phyloP scores from a whole-genome alignment of 495 filamentous ascomycete species.

The Podospora comata region DNA sequence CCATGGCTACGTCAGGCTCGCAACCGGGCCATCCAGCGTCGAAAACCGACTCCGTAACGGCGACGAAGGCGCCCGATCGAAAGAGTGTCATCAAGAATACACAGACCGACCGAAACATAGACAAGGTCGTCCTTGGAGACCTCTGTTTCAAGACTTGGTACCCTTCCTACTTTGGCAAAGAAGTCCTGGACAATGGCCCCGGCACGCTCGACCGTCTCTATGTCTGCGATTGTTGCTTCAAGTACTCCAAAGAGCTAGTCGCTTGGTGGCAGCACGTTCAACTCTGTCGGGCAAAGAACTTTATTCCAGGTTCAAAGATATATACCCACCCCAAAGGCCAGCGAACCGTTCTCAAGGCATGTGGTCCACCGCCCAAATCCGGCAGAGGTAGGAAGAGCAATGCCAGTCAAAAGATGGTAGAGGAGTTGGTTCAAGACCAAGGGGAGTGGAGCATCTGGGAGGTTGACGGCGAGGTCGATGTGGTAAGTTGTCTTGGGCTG shows the following conservation, averaged over 20 bases:
- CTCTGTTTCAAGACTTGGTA: slow-evolving; percentile 75
- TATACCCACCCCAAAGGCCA: slow-evolving; percentile 48
- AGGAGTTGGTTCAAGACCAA: slow-evolving; percentile 55
- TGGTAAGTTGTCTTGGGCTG: slow-evolving; percentile 43
- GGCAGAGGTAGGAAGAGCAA: slow-evolving; percentile 39
- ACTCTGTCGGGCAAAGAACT: slow-evolving; percentile 39
- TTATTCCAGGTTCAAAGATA: slow-evolving; percentile 44
- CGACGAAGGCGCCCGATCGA: slow-evolving; percentile 21
- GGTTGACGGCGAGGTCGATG: slow-evolving; percentile 82
- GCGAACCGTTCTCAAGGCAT: slow-evolving; percentile 32
- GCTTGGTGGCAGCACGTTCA: slow-evolving; percentile 49
- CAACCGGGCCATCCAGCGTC: slow-evolving; percentile 20
- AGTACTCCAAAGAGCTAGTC: slow-evolving; percentile 73
- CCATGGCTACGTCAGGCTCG: slow-evolving; percentile 24
- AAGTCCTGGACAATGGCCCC: slow-evolving; percentile 53
- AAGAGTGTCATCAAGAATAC: not conserved
- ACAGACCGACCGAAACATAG: slow-evolving; percentile 58
- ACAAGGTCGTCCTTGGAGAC: slow-evolving; percentile 71
- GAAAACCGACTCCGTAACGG: slow-evolving; percentile 15
- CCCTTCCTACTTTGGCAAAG: slow-evolving; percentile 72
- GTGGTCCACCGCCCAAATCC: slow-evolving; percentile 35
- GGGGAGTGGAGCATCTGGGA: slow-evolving; percentile 71
- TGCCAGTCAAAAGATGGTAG: slow-evolving; percentile 50
- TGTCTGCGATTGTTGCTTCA: slow-evolving; percentile 91
- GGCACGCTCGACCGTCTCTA: slow-evolving; percentile 62